Base-by-base conservation (phyloP, 192 early-diverging fungal genomes). In the Coemansia sp. region DNA sequence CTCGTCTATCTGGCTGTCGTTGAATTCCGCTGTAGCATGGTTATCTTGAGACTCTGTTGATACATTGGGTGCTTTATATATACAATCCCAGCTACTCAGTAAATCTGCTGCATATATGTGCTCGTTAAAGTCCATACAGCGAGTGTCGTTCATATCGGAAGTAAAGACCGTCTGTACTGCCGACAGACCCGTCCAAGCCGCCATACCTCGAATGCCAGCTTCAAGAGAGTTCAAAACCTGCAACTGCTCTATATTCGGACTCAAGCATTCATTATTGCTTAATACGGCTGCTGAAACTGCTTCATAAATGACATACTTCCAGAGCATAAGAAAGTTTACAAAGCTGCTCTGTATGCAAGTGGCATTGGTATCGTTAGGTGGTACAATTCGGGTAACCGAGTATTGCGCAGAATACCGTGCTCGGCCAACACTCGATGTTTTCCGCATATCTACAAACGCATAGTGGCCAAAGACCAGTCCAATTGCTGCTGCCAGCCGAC, bases 1-100 rank as follows among this genome's bases (percentile, higher is more conserved):
- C 2, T 23, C 32, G 40, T 58, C 56, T 17, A 58, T 58, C 5
- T 62, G 54, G 48, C 50, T 51, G 11, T 39, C 36, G 5, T 17
- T 37, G 12, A 39, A 14, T 1, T 15, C 28, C 1, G 23, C 23
- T 26, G 23, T 26, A 26, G 23, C 23, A 26, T 26, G 1, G 1
- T 1, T 26, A 26, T 26, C 1, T 4, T 26, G 23, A 4, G 23
- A 3, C 4, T 26, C 23, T 26, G 23, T 26, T 26, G 23, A 26
- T 26, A 26, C 23, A 26, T 26, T 26, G 23, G 23, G 23, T 26
- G 23, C 4, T 26, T 26, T 4, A 26, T 26, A 26, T 26, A 26
- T 26, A 26, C 23, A 26, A 26, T 26, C 23, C 23, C 23, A 26
- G 23, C 23, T 26, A 26, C 4, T 26, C 23, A 26, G 23, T 4